Base-by-base conservation (phyloP, 2,329 filamentous ascomycete species). In the Epichloe sibirici region DNA sequence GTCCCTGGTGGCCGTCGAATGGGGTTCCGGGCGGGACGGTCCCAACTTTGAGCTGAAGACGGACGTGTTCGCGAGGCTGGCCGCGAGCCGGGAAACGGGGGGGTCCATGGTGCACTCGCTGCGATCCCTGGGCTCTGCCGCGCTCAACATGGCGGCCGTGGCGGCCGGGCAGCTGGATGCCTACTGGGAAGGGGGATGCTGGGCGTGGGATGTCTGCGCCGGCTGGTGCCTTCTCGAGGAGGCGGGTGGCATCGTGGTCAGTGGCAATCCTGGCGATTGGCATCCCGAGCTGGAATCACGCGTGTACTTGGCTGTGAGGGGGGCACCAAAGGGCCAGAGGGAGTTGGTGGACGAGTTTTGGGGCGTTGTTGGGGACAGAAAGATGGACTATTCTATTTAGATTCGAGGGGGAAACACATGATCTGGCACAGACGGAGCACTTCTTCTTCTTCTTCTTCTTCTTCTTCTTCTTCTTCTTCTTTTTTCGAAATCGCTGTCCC, bases 151-250 rank as follows among this genome's bases (percentile, higher is more conserved):
- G 17, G 88, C 85, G 53, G 77, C 75, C 40, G 83, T 88, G 3
- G 87, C 87, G 3, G 78, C 80, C 9, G 87, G 87, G 0, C 76
- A 82, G 65, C 59, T 88, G 28, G 87, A 91, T 64, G 61, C 81
- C 23, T 91, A 88, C 65, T 91, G 87, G 87, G 87, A 91, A 91
- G n/a, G 69, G 86, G 84, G 88, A 0, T 89, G 85, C 66, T 91
- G 86, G 79, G 85, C 86, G 2, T 91, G 87, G 87, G 87, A 91
- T 65, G 87, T 91, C 2, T 88, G 85, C 63, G 88, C 88, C 5
- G 87, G 83, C 0, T 90, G 86, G 87, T 81, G 83, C 53, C 83
- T 91, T 55, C 70, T 91, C 28, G 70, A 72, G 34, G 87, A 91
- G 71, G 85, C 86, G 0, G 88, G 87, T 0, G 87, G 87, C 0